These are phyloP conservation scores for Kregervanrija delftensis DNA, from an alignment of 805 yeast species.

Conservation along the genomic window DNA sequence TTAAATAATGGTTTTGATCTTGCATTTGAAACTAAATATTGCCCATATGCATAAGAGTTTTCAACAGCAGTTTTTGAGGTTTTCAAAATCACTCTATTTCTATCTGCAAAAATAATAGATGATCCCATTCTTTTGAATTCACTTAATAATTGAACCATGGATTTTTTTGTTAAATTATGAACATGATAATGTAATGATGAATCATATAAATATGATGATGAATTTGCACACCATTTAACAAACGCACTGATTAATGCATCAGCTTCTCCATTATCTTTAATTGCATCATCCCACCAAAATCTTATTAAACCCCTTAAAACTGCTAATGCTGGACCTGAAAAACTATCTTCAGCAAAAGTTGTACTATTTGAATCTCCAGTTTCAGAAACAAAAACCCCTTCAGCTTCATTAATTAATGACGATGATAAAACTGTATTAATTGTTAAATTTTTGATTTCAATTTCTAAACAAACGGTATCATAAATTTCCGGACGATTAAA, in stretches of 20 bases:
- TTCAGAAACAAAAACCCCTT: constrained; percentile 72
- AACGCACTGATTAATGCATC: constrained; percentile 78
- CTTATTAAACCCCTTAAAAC: constrained; percentile 71
- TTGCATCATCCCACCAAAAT: constrained; percentile 91
- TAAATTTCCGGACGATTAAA: constrained; percentile 76
- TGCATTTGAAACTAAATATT: constrained; percentile 70
- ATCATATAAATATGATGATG: constrained; percentile 69
- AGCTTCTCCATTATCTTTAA: constrained; percentile 53
- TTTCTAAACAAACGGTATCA: constrained; percentile 69
- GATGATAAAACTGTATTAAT: constrained; percentile 85
- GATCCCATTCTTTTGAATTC: constrained; percentile 81
- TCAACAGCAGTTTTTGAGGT: constrained; percentile 77
- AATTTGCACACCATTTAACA: constrained; percentile 79
- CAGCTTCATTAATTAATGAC: constrained; percentile 77
- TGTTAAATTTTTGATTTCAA: constrained; percentile 70
- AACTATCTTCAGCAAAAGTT: constrained; percentile 74
- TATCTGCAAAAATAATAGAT: constrained; percentile 67
- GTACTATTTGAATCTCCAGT: constrained; percentile 20
- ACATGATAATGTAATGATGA: constrained; percentile 78
- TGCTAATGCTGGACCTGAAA: constrained; percentile 65
- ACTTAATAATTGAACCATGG: constrained; percentile 70
- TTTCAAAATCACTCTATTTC: constrained; percentile 63
- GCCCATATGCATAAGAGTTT: constrained; percentile 86
- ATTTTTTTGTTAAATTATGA: constrained; percentile 77
- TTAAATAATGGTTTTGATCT: constrained; percentile 77